Conservation (phyloP, 768 basidiomycete genomes). For the Crepidotus variabilis region DNA sequence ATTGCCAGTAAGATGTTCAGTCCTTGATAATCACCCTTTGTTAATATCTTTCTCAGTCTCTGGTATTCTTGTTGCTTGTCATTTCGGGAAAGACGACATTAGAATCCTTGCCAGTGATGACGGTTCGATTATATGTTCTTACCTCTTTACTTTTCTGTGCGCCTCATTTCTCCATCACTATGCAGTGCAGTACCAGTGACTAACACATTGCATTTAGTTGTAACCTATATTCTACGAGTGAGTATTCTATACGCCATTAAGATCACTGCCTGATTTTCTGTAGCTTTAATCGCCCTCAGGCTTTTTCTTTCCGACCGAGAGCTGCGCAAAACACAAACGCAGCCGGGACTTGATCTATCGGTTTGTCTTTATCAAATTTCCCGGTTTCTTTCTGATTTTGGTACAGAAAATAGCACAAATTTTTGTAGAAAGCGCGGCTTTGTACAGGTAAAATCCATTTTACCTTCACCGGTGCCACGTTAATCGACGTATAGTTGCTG, state of each 20-base stretch:
- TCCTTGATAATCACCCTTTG: background rate
- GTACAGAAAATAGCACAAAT: slow-evolving; percentile 20
- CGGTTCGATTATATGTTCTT: slow-evolving; percentile 17
- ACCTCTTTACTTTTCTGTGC: slow-evolving; percentile 17
- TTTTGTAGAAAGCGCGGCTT: slow-evolving; percentile 16
- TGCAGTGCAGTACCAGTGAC: background rate
- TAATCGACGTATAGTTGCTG: slow-evolving; percentile 6
- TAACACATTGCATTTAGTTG: slow-evolving; percentile 6
- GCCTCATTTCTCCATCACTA: background rate
- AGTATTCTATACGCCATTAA: background rate
- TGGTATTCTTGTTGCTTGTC: slow-evolving; percentile 13
- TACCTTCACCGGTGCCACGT: background rate
- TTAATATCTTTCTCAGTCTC: slow-evolving; percentile 3
- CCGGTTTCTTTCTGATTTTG: background rate
- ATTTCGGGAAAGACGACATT: slow-evolving; percentile 12
- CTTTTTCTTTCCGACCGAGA: slow-evolving; percentile 11
- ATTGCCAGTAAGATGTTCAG: slow-evolving; percentile 4
- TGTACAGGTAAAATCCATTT: slow-evolving; percentile 13
- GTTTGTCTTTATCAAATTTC: background rate
- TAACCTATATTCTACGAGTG: slow-evolving; percentile 16
- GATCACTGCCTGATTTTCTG: background rate
- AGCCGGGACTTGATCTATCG: background rate
- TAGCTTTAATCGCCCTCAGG: slow-evolving; percentile 17
- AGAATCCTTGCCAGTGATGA: slow-evolving; percentile 17
- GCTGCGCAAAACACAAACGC: background rate